Evolutionary conservation across 1,284 basidiomycete species (phyloP), one percentile per base, ranked within the genome.

Genomic region (Cutaneotrichosporon cutaneum): DNA sequence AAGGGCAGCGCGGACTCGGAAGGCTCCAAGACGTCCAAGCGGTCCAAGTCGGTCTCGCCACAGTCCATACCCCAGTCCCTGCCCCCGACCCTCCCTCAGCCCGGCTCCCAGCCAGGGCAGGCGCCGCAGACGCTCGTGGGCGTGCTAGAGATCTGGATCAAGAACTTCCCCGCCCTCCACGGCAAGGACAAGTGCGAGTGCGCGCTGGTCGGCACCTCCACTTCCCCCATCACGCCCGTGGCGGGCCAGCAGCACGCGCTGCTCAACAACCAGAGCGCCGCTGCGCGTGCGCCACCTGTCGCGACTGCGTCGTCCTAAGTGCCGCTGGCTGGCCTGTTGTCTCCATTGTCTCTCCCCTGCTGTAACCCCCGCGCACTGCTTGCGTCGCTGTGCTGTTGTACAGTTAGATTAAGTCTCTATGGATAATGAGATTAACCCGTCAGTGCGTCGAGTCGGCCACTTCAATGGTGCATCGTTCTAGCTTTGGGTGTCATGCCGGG

Each of bases 131-230:
- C 58, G 30, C 61, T 77, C 30, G 69, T 73, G 9, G 74, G 74
- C 3, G 35, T 76, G 14, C 56, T 77, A 53, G 68, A 72, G 54
- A 63, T 72, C 56, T 74, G 70, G 70, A 74, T 75, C 44, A 22
- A 26, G 22, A 21, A 68, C 14, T 70, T 60, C 47, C 52, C 65
- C 1, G 33, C 26, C 48, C 26, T 27, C 5, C 47, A 32, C 16
- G 48, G 27, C 13, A 18, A 8, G 48, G 24, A 14, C 11, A 10
- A 36, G 52, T 56, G 54, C 27, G 32, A 52, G 48, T 56, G 35
- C 48, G 9, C 6, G 14, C 16, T 32, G 21, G 22, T 26, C 22
- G 5, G 45, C 22, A 26, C 45, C 21, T 14, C 45, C 21, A 3
- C 13, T 26, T 24, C 9, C 6, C 44, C 44, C 44, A 6, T 11